A percentile compares a stretch with the other conserved stretches of the same genome.
phyloP scores from a whole-genome alignment of 306 rosid genomes.

The Prunus padus region DNA sequence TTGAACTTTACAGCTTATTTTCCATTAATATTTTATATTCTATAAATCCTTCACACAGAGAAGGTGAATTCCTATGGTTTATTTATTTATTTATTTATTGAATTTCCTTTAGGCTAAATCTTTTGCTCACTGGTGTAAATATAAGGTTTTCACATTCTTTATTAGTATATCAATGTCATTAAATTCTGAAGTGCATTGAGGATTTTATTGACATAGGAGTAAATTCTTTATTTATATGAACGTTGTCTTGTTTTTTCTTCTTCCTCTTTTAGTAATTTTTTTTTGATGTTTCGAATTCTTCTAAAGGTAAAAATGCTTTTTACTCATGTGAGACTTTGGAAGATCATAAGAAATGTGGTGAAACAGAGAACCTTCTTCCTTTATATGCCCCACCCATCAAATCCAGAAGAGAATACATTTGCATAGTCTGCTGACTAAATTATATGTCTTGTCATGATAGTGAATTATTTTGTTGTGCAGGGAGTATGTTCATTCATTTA shows the following conservation, averaged over 20 bases:
- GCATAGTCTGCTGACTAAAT: slow-evolving; percentile 12
- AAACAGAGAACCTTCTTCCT: background rate
- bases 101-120: background rate
- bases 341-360: background rate
- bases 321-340: background rate
- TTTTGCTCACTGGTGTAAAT: background rate
- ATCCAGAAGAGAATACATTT: slow-evolving; percentile 12
- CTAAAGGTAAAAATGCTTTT: background rate
- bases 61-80: background rate
- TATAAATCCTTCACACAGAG: background rate
- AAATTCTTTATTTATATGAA: background rate
- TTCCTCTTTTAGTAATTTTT: background rate
- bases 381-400: background rate
- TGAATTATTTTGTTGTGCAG: slow-evolving; percentile 48
- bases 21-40: background rate
- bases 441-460: slow-evolving; percentile 34
- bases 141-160: background rate
- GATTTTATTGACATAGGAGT: slow-evolving; percentile 8
- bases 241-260: background rate
- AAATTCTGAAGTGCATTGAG: background rate
- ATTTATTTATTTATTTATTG: background rate
- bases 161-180: background rate
- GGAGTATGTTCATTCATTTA: slow-evolving; percentile 63
- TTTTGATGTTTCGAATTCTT: background rate
- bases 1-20: background rate